Base-by-base conservation (phyloP, 2,329 filamentous ascomycete genomes). In the Nannizzia gypsea region DNA sequence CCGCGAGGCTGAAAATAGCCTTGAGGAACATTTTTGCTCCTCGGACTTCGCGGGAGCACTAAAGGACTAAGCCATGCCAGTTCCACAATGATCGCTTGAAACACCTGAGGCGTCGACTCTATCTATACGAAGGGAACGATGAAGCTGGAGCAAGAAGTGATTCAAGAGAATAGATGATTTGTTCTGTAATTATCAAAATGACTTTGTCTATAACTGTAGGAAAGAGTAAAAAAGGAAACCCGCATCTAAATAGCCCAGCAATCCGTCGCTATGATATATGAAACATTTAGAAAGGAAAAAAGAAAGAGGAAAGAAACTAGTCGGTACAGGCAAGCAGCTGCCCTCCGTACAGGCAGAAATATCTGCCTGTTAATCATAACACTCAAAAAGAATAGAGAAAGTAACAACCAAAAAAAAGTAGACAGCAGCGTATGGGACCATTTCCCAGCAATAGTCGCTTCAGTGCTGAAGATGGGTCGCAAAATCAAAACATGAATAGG, bases 1-100 rank as follows among this genome's bases (percentile, higher is more conserved):
- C 50, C 50, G 15, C 50, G 50, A 54, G 50, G 50, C 50, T 54
- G 50, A 54, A 34, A 54, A 54, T 36, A 54, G 50, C 28, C 50
- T 50, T 24, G 20, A 50, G 44, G 20, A 50, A 15, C 44, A 50
- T 50, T 50, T 24, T 46, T 22, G 11, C 42, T 24, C 9, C 22
- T 46, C 20, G 6, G n/a, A 46, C 20, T 24, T 24, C 20, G 44
- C 44, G 44, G 44, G 20, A 48, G 17, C 24, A 31, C 50, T 34
- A 54, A 50, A 15, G 22, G n/a, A 54, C 44, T 54, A 34, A n/a
- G 50, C 50, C 50, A 36, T 34, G 50, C 28, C 28, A 34, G 50
- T 34, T 54, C 50, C 50, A 34, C 50, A 52, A 22, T 11, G 8
- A 1, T 50, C 8, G 22, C 11, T 50, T 50, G 44, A 50, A 26